Percentiles rank a stretch among this genome's conserved stretches.
Conservation (phyloP, 73 alveolate genomes). For the Paramecium sonneborni region DNA sequence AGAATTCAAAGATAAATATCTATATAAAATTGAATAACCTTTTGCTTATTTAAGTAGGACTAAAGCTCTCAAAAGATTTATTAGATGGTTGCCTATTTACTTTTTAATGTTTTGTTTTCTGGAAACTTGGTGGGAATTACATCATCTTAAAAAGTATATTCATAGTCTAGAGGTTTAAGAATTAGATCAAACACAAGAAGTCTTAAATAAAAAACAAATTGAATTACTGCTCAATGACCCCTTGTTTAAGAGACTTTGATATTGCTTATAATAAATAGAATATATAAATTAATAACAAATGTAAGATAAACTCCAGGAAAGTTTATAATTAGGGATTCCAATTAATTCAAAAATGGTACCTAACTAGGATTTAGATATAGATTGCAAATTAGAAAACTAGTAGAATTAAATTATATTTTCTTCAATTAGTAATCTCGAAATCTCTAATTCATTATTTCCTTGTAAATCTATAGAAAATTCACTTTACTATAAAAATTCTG, state of each 20-base stretch:
- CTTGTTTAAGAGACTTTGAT: not conserved
- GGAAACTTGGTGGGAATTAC: constrained; percentile 5
- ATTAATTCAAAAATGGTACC: not conserved
- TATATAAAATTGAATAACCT: constrained; percentile 37
- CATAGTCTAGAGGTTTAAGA: not conserved
- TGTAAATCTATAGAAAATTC: not conserved
- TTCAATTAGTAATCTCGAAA: not conserved
- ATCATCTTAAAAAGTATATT: not conserved
- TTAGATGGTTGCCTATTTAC: not conserved
- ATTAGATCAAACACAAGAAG: not conserved
- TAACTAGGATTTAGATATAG: not conserved
- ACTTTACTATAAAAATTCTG: not conserved
- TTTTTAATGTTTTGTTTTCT: not conserved
- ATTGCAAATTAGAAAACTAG: not conserved
- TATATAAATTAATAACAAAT: not conserved
- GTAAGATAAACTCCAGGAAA: not conserved
- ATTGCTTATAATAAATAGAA: not conserved
- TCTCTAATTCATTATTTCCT: not conserved
- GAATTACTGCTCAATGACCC: constrained; percentile 24
- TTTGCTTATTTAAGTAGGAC: not conserved
- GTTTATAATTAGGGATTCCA: not conserved
- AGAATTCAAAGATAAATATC: constrained; percentile 29
- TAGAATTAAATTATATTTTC: not conserved
- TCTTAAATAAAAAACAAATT: not conserved
- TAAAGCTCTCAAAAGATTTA: not conserved